A percentile compares a stretch with the other conserved stretches of the same genome.
Evolutionary conservation across 2,329 filamentous ascomycete species (phyloP).

Genomic region (Nemania diffusa): DNA sequence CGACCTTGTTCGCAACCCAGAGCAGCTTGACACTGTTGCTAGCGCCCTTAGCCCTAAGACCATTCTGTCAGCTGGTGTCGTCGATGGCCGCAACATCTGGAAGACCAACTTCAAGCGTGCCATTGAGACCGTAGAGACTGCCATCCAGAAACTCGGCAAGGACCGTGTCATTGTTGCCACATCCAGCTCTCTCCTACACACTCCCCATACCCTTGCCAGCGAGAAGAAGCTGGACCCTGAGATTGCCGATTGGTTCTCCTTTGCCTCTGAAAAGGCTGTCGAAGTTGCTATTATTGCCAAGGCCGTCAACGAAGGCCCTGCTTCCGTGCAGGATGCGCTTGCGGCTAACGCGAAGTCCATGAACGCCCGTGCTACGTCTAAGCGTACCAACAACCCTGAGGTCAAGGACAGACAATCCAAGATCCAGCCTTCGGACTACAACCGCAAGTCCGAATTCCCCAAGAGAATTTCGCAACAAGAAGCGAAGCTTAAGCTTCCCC

Average conservation of each 20-base stretch:
- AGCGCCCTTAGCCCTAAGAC: constrained; percentile 87
- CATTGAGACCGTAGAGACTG: constrained; percentile 89
- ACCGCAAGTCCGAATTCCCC: constrained; percentile 91
- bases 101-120: constrained; percentile 99
- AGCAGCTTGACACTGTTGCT: constrained; percentile 91
- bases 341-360: constrained; percentile 97
- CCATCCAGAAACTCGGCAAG: constrained; percentile 94
- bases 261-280: constrained; percentile 91
- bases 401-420: constrained; percentile 97
- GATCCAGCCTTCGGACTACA: constrained; percentile 85
- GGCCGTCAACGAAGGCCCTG: constrained; percentile 93
- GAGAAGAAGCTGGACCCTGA: constrained; percentile 98
- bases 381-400: constrained; percentile 94
- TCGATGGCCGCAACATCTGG: constrained; percentile 99
- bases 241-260: constrained; percentile 98
- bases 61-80: constrained; percentile 92
- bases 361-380: constrained; percentile 88
- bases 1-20: constrained; percentile 97
- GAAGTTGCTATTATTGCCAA: constrained; percentile 96
- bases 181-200: constrained; percentile 97
- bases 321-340: constrained; percentile 84
- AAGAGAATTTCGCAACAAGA: constrained; percentile 87
- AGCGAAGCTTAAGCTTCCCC: constrained; percentile 89
- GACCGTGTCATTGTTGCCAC: constrained; percentile 97
- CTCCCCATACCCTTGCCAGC: constrained; percentile 94